Evolutionary conservation across 2,329 filamentous ascomycete genomes (phyloP), one percentile per base, ranked within the genome.

Genomic region (Penicillium fuscoglaucum): DNA sequence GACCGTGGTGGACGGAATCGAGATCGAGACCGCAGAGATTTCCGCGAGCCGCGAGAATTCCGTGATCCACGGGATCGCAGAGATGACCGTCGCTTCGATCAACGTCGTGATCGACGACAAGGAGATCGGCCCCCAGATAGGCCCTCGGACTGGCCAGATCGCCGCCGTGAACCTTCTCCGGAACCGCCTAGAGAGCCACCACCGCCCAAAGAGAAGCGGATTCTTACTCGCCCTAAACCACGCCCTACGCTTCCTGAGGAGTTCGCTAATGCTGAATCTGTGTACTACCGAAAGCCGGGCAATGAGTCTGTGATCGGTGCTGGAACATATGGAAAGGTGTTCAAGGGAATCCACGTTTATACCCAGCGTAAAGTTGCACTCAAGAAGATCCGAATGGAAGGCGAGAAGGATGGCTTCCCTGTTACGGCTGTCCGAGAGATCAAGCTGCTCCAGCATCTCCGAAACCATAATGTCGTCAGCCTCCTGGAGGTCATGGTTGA

Each of bases 361-460:
- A 92, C 87, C 0, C 89, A 91, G 59, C 84, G 84, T 13, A 79
- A 93, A 58, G 90, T 96, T 56, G 95, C 95, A 3, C 78, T 99
- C 71, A 99, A 99, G 80, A 98, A 98, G 83, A 99, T 99, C 66
- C 86, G 98, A 63, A 97, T 98, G 91, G 95, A 99, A 75, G 96
- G 97, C 70, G 95, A 99, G 79, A 98, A 98, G 74, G 95, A 99
- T 75, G 95, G 95, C 72, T 99, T 99, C 67, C 95, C 95, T 12
- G 97, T 99, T 61, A 99, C 95, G 0, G 93, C 95, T 10, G 84
- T 99, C 43, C 90, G 95, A 66, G 95, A 99, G 75, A 97, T 99
- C 79, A 96, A 97, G 80, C 84, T 99, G 29, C 83, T 99, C 55
- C 98, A 99, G 79, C 87, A 97, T 67, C 81, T 99, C 17, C 91